Evolutionary conservation across 148 eudicot species (phyloP).

Genomic region (Vaccinium macrocarpon): DNA sequence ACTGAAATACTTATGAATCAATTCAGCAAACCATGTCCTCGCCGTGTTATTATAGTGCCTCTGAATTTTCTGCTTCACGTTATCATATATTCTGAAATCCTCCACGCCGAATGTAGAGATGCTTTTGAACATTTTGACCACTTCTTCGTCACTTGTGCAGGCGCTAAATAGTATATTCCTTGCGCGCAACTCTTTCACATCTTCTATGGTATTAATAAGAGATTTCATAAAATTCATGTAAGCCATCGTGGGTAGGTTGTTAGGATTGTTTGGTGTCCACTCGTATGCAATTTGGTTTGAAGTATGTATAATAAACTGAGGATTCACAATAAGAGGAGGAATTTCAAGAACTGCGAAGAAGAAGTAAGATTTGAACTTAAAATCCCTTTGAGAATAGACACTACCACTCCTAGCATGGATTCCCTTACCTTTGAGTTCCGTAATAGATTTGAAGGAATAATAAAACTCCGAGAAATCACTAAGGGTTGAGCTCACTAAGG

Average conservation of each 20-base stretch:
- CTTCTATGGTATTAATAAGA: no score
- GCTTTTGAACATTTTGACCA: not conserved
- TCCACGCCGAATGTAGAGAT: not conserved
- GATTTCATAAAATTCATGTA: not conserved
- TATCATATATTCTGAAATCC: not conserved
- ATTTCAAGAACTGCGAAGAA: no score
- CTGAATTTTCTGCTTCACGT: not conserved
- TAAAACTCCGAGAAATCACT: no score
- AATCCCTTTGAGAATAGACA: no score
- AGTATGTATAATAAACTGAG: constrained; percentile 11
- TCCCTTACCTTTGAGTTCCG: no score
- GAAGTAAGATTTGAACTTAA: no score
- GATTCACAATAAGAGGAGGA: not conserved
- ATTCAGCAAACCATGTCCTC: not conserved
- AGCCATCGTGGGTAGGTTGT: not conserved
- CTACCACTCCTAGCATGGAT: no score
- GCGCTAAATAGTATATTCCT: no score
- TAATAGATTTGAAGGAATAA: no score
- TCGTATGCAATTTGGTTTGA: not conserved
- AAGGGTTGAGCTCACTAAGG: no score
- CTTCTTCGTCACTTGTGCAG: no score
- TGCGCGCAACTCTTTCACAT: no score
- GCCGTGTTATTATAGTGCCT: not conserved
- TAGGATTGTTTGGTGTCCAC: not conserved
- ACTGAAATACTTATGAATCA: not conserved